Evolutionary conservation across 2,329 filamentous ascomycete genomes (phyloP), one percentile per base, ranked within the genome.

Genomic region (Falciphora oryzae): DNA sequence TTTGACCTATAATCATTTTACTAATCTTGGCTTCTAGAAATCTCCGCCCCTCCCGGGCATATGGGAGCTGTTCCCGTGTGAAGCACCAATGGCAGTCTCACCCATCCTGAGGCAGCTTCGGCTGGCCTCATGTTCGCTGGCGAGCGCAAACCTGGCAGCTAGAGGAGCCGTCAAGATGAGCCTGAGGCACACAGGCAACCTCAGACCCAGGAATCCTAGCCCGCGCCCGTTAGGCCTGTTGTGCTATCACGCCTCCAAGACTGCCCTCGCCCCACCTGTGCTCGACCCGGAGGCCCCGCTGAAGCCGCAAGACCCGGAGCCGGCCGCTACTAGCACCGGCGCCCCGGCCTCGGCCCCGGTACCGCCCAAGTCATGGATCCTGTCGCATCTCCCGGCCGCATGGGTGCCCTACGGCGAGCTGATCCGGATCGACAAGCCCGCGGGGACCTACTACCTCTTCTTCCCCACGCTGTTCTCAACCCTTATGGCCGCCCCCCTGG

Each of bases 391-490:
- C 2, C 92, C 92, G 2, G 67, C 77, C 27, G 84, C 89, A 64
- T 87, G 88, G 81, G 81, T 95, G 3, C 92, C 92, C 1, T 96
- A 95, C 72, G 92, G 87, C 61, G 92, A 96, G 73, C 84, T 96
- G 18, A 84, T 90, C 71, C 89, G 93, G 61, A 80, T 96, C 61
- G 89, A 95, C 76, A 95, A 92, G 71, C 92, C 91, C 1, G 83
- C 87, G 0, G 92, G 92, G 59, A 91, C 90, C 1, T 91, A 92
- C 77, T 95, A 95, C 73, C 86, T 96, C 66, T 94, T 89, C 79
- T 90, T 93, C 70, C 92, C 92, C 32, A 94, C 92, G 71, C 80
- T 95, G 16, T 96, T 93, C 79, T 93, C 91, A 65, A 93, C 92
- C 0, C 81, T 95, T 3, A 82, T 95, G 72, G 92, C 92, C 1